Percentiles rank a stretch among this genome's conserved stretches.
Conservation (phyloP, 768 basidiomycete species). For the Serpula lacrymans region DNA sequence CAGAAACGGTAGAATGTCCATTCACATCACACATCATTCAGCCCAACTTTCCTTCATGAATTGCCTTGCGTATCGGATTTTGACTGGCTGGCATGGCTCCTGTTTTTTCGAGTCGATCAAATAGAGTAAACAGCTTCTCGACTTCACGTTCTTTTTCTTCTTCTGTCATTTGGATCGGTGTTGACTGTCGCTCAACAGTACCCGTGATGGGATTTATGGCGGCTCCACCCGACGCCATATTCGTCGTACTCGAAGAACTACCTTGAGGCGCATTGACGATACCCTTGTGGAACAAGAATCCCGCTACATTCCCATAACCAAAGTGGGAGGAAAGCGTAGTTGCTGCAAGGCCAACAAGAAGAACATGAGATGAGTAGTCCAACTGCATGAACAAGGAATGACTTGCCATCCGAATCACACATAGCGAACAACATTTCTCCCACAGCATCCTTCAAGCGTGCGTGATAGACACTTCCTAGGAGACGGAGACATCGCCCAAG, state of each 20-base stretch:
- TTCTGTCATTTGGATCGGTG: constrained; percentile 70
- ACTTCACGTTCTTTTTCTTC: constrained; percentile 95
- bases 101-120: constrained; percentile 80
- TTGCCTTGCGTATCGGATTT: constrained; percentile 73
- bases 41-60: constrained; percentile 32
- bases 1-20: too few species aligned
- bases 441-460: constrained; percentile 66
- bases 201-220: constrained; percentile 87
- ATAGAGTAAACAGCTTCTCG: constrained; percentile 87
- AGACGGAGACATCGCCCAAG: constrained; percentile 81
- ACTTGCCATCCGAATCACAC: constrained; percentile 71
- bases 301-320: constrained; percentile 95
- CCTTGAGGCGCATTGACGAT: constrained; percentile 58
- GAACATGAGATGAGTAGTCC: not conserved
- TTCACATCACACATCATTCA: too few species aligned
- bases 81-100: constrained; percentile 63
- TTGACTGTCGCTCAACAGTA: constrained; percentile 42
- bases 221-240: constrained; percentile 33
- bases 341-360: constrained; percentile 38
- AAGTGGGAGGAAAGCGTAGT: constrained; percentile 69
- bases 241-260: constrained; percentile 29
- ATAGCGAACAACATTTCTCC: constrained; percentile 88
- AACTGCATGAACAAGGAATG: not conserved
- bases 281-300: constrained; percentile 90
- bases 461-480: constrained; percentile 70